Evolutionary conservation across 2,329 filamentous ascomycete species (phyloP), one percentile per base, ranked within the genome.

Genomic region (Tolypocladium inflatum): DNA sequence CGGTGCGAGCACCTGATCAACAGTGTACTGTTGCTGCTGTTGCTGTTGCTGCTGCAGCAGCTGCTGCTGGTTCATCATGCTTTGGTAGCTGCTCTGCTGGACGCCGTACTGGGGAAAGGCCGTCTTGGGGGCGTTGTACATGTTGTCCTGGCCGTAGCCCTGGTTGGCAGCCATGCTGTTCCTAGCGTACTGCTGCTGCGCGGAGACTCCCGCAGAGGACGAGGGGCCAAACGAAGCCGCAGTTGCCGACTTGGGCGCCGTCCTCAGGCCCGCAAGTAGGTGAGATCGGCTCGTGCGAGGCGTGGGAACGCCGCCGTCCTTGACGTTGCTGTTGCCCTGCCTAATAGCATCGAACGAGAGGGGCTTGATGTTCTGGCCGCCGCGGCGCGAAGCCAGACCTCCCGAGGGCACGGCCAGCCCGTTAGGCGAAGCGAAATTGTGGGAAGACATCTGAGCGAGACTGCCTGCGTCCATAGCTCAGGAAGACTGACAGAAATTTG

Each of bases 391-490:
- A 63, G 90, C 91, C 70, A 96, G 89, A 68, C 91, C 90, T 64
- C 88, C 85, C 62, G 84, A 80, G 56, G 91, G 88, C 77, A 90
- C 85, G 69, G 86, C 85, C 67, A 96, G 80, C 67, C 85, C 87
- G 74, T 83, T 83, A 71, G 83, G 80, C 73, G 88, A 80, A 73
- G 82, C 78, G 74, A 89, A 89, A 74, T 87, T 83, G 80, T 87
- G 90, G 81, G 91, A 93, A 79, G 91, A 90, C 93, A 97, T 97
- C 84, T 95, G 91, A 94, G 91, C 88, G 81, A 96, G 90, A 94
- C 91, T 91, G 84, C 93, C 93, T 85, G 93, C 87, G 93, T 96
- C 89, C 88, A 95, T 87, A 66, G 74, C 77, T 81, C 78, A 76
- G 70, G 66, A 58, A 55, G 50, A 64, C 57, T 61, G 61, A 60